A percentile compares a stretch with the other conserved stretches of the same genome.
phyloP scores from a whole-genome alignment of 371 early-diverging fungal species.

The Mortierella sp. region DNA sequence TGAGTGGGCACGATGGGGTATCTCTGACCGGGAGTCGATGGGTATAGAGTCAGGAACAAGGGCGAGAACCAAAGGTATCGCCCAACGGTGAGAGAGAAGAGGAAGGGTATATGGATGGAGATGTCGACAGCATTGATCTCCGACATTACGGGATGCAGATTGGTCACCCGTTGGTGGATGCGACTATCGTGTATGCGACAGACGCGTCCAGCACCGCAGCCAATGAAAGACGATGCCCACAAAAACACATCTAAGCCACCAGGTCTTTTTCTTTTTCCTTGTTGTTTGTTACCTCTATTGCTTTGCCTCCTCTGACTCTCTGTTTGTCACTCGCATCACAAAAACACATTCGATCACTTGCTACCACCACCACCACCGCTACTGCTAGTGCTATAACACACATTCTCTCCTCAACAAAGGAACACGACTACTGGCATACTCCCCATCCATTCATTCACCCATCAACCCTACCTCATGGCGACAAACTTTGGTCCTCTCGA shows the following conservation, averaged over 20 bases:
- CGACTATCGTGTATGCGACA: neutral
- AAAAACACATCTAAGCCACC: neutral
- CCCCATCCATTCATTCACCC: neutral
- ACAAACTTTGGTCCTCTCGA: constrained; percentile 20
- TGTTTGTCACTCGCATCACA: too few relatives aligned
- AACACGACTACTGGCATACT: neutral
- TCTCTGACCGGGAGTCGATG: neutral
- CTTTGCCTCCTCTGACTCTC: neutral
- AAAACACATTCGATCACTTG: too few relatives aligned
- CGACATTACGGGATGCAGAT: neutral
- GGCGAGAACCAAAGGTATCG: neutral
- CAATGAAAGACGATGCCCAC: neutral
- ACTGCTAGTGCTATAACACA: neutral
- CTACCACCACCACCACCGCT: too few relatives aligned
- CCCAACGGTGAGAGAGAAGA: neutral
- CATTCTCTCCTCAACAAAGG: neutral
- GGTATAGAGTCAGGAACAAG: neutral
- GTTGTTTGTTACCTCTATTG: neutral
- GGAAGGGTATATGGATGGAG: neutral
- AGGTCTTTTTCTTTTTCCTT: neutral
- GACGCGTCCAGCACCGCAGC: neutral
- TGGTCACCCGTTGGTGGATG: neutral
- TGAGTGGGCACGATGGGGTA: neutral
- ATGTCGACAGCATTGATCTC: neutral
- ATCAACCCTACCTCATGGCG: neutral